Evolutionary conservation across 345 rosid genomes (phyloP), one percentile per base, ranked within the genome.

Genomic region (Acer saccharum): DNA sequence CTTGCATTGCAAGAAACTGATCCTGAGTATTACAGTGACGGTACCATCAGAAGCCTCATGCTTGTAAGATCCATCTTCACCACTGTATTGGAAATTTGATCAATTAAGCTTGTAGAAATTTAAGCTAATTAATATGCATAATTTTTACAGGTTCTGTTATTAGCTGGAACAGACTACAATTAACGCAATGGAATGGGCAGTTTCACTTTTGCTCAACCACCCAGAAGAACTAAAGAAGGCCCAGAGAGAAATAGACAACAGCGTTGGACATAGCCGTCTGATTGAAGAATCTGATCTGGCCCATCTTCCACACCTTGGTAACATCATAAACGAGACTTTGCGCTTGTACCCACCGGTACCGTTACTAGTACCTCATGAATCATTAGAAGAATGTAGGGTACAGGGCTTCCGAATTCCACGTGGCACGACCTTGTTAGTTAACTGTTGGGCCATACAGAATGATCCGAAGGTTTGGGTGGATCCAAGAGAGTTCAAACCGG

Each of bases 141-240:
- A 2, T 18, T n/a, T 3, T 4, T 29, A 46, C 77, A 91, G 92
- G 82, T 78, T 21, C 20, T 90, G n/a, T 66, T 90, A 44, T 13
- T 62, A 3, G 92, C 89, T 0, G 97, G 94, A 57, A 82, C 89
- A 1, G 90, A 89, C 97, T 17, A 75, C 90, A 17, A 77, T 85
- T 6, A 75, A 69, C 18, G 86, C 92, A 1, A 75, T 89, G 81
- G 97, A 92, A 73, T 89, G 93, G 97, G 88, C 85, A 2, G 46
- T 87, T 70, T 75, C 91, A 21, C 85, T 81, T 60, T 18, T 91
- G 44, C 77, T 91, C 0, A 91, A 83, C 75, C 69, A 93, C 39
- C 92, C 90, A 0, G 43, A 84, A 11, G 75, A 74, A 2, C 5
- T 93, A 23, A 44, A 71, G 67, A 88, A 82, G 64, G 94, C 92